Evolutionary conservation across 345 rosid genomes (phyloP).

Genomic region (Rhodamnia rubescens): DNA sequence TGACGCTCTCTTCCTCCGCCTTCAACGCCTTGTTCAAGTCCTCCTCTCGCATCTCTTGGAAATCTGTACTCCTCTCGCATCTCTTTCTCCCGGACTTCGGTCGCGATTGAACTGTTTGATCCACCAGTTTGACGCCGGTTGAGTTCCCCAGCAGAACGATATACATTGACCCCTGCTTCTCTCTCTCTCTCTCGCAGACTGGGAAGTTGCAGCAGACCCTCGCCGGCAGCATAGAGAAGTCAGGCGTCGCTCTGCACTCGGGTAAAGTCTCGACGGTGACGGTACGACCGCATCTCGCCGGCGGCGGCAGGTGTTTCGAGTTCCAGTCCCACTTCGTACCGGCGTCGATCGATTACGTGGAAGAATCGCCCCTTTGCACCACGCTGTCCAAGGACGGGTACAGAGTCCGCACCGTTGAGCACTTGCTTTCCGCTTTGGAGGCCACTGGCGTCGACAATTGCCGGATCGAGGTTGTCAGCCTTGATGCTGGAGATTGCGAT

Average conservation of each 20-base stretch:
- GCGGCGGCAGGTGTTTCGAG: conserved; percentile 60
- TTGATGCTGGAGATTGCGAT: conserved; percentile 21
- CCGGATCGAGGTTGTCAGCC: conserved; percentile 38
- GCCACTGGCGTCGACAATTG: conserved; percentile 71
- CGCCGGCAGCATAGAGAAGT: conserved; percentile 37
- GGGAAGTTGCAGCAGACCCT: conserved; percentile 71
- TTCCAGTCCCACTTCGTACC: conserved; percentile 38
- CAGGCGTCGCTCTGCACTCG: conserved; percentile 55
- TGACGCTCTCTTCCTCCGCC: conserved; percentile 25
- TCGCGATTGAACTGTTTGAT: not conserved
- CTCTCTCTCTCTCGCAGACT: conserved; percentile 21
- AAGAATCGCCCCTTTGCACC: conserved; percentile 61
- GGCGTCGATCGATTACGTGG: conserved; percentile 49
- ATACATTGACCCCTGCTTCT: not conserved
- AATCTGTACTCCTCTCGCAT: conserved; percentile 15
- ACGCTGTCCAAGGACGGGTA: conserved; percentile 44
- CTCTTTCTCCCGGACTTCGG: not conserved
- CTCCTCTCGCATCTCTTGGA: conserved; percentile 45
- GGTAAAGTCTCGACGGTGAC: conserved; percentile 54
- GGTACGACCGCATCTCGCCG: conserved; percentile 55
- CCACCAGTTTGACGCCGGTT: not conserved
- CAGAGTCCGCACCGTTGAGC: conserved; percentile 67
- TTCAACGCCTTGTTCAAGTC: conserved; percentile 26
- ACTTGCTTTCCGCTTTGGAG: conserved; percentile 83
- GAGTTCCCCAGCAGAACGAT: not conserved